Base-by-base conservation (phyloP, 2,329 filamentous ascomycete species). In the Aureobasidium sp. region DNA sequence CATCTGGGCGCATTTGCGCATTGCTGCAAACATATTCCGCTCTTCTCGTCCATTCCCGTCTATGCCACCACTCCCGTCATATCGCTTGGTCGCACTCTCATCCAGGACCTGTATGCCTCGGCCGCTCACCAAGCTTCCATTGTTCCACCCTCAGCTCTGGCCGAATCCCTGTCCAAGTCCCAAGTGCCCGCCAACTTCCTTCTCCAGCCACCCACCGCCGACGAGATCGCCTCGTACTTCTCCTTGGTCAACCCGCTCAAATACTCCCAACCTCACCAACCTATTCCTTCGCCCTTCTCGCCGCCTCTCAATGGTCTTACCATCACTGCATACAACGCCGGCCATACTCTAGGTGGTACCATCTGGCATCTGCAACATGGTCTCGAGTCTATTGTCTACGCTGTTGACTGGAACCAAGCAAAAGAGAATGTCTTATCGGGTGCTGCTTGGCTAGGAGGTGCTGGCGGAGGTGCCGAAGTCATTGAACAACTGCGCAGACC, bases 321-420 rank as follows among this genome's bases (percentile, higher is more conserved):
- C 2, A 90, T 99, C 67, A 99, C 94, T 0, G 94, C 94, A 0
- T 97, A 97, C 77, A 96, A 95, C 75, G 92, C 94, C 8, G 94
- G 94, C 66, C 93, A 97, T 72, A 97, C 93, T 0, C 83, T 97
- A 0, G 94, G 94, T 73, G 94, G 94, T 62, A 97, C 94, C 27
- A 96, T 99, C 78, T 99, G 94, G 94, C 93, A 97, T 71, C 92
- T 99, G 66, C 93, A 97, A 70, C 92, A 97, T 77, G 92, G 92
- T 0, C 83, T 97, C 71, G 94, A 99, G 74, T 97, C 92, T 0
- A 93, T 99, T 46, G 92, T 99, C 1, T 97, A 99, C 70, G 93
- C 94, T 0, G 90, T 97, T 20, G 93, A 97, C 71, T 99, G 94
- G 94, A 97, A 97, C 69, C 92, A 97, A 75, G 91, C 89, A n/a